A percentile compares a stretch with the other conserved stretches of the same genome.
phyloP scores from a whole-genome alignment of 306 rosid genomes.

The Quercus glauca region DNA sequence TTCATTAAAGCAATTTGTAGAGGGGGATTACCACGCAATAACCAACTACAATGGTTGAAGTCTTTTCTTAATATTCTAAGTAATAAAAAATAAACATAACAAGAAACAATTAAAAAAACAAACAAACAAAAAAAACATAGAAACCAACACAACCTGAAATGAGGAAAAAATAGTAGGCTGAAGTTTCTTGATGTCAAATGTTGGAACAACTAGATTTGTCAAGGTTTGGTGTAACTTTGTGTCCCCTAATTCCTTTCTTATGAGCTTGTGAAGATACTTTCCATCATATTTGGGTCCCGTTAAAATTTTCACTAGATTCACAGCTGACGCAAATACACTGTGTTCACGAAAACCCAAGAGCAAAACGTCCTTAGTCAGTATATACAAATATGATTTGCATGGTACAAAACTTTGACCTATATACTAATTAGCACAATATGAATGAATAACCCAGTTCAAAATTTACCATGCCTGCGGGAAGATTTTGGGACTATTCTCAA shows the following conservation, averaged over 20 bases:
- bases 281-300: conserved; percentile 32
- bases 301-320: conserved; percentile 6
- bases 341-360: background rate
- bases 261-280: conserved; percentile 18
- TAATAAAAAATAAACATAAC: background rate
- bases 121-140: background rate
- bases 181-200: conserved; percentile 27
- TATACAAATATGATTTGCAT: background rate
- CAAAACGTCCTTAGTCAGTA: background rate
- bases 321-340: conserved; percentile 24
- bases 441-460: background rate
- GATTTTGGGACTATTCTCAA: conserved; percentile 22
- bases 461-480: conserved; percentile 28
- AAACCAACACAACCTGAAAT: conserved; percentile 7
- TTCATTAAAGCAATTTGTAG: no score
- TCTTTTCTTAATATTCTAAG: background rate
- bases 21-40: no score
- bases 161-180: conserved; percentile 30
- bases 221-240: conserved; percentile 27
- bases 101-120: background rate
- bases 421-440: background rate
- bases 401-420: background rate
- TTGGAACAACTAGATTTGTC: conserved; percentile 24
- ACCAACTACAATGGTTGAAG: no score
- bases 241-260: background rate